Percentiles rank a stretch among this genome's conserved stretches.
Evolutionary conservation across 1,284 basidiomycete genomes (phyloP).

Genomic region (Trichosporon sp.): DNA sequence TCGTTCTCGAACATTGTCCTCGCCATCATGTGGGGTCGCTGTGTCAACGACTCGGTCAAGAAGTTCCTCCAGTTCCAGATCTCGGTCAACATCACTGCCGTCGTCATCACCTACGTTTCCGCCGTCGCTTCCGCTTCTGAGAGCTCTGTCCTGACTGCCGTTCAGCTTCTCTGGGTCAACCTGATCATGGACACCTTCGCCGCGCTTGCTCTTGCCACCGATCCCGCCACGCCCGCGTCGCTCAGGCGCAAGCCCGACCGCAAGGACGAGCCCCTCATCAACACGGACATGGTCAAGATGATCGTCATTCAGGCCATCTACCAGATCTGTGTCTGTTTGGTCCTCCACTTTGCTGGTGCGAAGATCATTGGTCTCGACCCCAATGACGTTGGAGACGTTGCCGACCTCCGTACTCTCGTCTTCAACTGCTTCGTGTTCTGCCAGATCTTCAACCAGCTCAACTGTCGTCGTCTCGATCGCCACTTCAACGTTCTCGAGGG

Average conservation of each 20-base stretch:
- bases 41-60: conserved; percentile 94
- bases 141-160: conserved; percentile 84
- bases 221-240: conserved; percentile 79
- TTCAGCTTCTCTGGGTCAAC: conserved; percentile 81
- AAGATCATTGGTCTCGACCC: conserved; percentile 67
- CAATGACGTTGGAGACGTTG: conserved; percentile 50
- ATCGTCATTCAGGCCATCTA: conserved; percentile 87
- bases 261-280: conserved; percentile 84
- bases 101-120: conserved; percentile 89
- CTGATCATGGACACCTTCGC: conserved; percentile 96
- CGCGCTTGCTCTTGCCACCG: conserved; percentile 92
- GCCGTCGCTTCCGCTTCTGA: conserved; percentile 79
- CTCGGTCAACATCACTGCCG: conserved; percentile 93
- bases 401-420: conserved; percentile 77
- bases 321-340: conserved; percentile 78
- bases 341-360: conserved; percentile 85
- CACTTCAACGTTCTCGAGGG: conserved; percentile 88
- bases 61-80: conserved; percentile 99
- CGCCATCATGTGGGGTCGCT: conserved; percentile 98
- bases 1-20: conserved; percentile 95
- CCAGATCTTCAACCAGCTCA: conserved; percentile 92
- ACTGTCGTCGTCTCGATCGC: conserved; percentile 82
- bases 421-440: conserved; percentile 98
- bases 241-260: conserved; percentile 89
- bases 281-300: conserved; percentile 91